Percentiles rank a stretch among this genome's conserved stretches.
phyloP scores from a whole-genome alignment of 2,329 filamentous ascomycete genomes.

The Colletotrichum horii region DNA sequence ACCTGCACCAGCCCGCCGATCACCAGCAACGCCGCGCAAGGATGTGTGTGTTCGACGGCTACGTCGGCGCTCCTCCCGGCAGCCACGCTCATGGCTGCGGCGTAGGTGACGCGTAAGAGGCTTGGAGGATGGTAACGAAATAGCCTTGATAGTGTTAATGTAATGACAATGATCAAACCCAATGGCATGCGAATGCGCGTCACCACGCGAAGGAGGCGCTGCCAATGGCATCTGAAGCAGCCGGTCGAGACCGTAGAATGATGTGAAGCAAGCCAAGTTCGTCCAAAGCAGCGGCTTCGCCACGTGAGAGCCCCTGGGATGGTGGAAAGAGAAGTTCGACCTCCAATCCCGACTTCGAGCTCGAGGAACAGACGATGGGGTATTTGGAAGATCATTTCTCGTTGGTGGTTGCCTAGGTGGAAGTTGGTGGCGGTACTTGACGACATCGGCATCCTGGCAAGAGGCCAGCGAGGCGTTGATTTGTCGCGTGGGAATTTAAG shows the following conservation, averaged over 20 bases:
- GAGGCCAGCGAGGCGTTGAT: neutral
- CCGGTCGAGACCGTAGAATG: neutral
- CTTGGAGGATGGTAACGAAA: neutral
- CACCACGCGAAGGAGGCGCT: neutral
- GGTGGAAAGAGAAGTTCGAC: neutral
- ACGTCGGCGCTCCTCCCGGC: slow-evolving; percentile 11
- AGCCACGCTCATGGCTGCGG: neutral
- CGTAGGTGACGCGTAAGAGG: slow-evolving; percentile 21
- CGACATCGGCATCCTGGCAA: neutral
- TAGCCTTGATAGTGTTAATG: neutral
- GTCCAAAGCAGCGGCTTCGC: neutral
- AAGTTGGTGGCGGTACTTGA: neutral
- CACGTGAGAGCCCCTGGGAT: neutral
- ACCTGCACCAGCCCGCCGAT: slow-evolving; percentile 51
- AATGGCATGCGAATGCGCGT: neutral
- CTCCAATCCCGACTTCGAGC: neutral
- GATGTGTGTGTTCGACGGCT: slow-evolving; percentile 45
- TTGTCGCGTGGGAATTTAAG: neutral
- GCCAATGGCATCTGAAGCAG: neutral
- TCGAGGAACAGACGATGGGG: neutral
- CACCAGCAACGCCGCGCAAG: slow-evolving; percentile 44
- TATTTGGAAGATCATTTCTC: neutral
- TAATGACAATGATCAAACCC: neutral
- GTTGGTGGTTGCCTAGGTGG: neutral
- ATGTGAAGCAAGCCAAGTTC: neutral